A percentile compares a stretch with the other conserved stretches of the same genome.
Conservation (phyloP, 1,284 basidiomycete species). For the Sphaerobolus stellatus region DNA sequence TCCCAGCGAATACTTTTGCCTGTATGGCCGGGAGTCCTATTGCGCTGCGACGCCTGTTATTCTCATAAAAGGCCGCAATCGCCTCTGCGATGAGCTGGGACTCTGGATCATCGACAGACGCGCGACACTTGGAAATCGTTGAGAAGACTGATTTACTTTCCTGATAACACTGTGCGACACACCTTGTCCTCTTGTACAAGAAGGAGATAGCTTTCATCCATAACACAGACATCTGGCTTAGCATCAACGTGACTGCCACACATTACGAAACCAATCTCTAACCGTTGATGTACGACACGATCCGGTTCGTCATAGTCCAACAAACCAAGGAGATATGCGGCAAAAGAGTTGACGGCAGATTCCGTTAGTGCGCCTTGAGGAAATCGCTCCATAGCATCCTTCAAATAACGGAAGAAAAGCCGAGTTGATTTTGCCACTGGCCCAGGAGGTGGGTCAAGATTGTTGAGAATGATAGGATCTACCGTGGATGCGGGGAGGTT, state of each 20-base stretch:
- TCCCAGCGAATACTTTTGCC: constrained; percentile 32
- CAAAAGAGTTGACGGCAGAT: constrained; percentile 33
- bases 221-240: constrained; percentile 33
- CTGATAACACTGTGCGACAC: constrained; percentile 5
- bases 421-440: constrained; percentile 20
- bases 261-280: constrained; percentile 25
- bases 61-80: constrained; percentile 34
- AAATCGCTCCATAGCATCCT: neutral
- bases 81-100: constrained; percentile 37
- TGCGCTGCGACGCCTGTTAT: constrained; percentile 22
- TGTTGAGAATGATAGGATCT: constrained; percentile 24
- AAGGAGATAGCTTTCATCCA: constrained; percentile 22
- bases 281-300: constrained; percentile 24
- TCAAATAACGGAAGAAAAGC: neutral
- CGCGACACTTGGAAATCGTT: too few relatives aligned
- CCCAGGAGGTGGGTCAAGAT: constrained; percentile 20
- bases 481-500: constrained; percentile 24
- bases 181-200: constrained; percentile 33
- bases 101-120: constrained; percentile 25
- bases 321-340: constrained; percentile 23
- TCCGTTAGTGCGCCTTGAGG: constrained; percentile 15
- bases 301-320: constrained; percentile 26
- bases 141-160: constrained; percentile 5
- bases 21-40: constrained; percentile 8
- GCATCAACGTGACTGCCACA: constrained; percentile 26